These are phyloP conservation scores for Leccinum olivaceopallidum DNA, from an alignment of 768 basidiomycete species.

Conservation along the genomic window DNA sequence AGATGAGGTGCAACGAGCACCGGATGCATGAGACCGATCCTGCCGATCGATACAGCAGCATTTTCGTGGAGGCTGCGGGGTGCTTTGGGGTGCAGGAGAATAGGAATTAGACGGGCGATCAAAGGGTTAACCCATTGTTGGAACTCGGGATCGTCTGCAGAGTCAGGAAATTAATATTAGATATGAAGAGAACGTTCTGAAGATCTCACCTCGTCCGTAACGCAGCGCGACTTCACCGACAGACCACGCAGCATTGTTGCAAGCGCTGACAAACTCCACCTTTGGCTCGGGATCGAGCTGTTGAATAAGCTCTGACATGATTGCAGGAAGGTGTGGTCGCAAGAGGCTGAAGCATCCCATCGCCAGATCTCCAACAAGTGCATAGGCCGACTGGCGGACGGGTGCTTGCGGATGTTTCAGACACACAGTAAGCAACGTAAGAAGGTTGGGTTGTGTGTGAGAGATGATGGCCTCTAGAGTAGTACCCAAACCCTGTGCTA, in stretches of 20 bases:
- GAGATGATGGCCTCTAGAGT: constrained; percentile 73
- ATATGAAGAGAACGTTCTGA: background rate
- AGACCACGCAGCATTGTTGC: constrained; percentile 99
- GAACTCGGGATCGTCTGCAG: constrained; percentile 78
- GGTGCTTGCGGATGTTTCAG: constrained; percentile 95
- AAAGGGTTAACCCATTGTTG: constrained; percentile 89
- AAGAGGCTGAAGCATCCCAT: constrained; percentile 92
- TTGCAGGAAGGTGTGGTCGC: constrained; percentile 79
- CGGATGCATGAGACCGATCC: constrained; percentile 94
- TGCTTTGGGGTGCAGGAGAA: constrained; percentile 88
- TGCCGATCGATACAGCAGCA: constrained; percentile 96
- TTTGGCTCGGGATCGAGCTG: constrained; percentile 95
- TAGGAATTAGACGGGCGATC: constrained; percentile 87
- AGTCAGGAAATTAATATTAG: constrained; percentile 9
- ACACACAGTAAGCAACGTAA: constrained; percentile 82
- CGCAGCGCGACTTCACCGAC: constrained; percentile 97
- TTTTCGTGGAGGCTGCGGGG: constrained; percentile 96
- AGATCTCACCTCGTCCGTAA: constrained; percentile 67
- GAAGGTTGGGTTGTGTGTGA: constrained; percentile 70
- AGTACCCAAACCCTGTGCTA: constrained; percentile 91
- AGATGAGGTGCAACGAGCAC: constrained; percentile 84
- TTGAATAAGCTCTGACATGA: constrained; percentile 86
- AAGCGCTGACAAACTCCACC: constrained; percentile 92
- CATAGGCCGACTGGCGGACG: constrained; percentile 95
- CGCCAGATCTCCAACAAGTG: constrained; percentile 97